These are phyloP conservation scores for Trypanosoma theileri DNA, from an alignment of 208 protist genomes.

Conservation along the genomic window DNA sequence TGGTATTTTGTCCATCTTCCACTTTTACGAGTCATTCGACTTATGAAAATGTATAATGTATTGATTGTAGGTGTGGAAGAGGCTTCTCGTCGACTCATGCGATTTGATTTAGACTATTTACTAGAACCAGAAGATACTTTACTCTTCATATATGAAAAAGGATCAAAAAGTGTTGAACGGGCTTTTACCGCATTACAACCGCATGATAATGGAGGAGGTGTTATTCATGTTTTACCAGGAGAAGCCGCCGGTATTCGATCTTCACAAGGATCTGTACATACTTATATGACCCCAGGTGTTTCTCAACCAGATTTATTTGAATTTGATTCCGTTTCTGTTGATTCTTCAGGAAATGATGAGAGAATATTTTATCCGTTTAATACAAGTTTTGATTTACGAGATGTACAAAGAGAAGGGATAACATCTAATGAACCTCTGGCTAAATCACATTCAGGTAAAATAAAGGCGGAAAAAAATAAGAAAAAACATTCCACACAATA, in stretches of 20 bases:
- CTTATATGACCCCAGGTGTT: not conserved
- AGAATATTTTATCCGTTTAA: constrained; percentile 75
- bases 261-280: not conserved
- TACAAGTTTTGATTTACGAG: constrained; percentile 36
- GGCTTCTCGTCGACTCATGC: constrained; percentile 45
- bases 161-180: constrained; percentile 44
- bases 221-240: too few species aligned
- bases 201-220: not conserved
- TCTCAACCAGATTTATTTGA: constrained; percentile 30
- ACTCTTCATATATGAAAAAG: constrained; percentile 64
- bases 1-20: constrained; percentile 46
- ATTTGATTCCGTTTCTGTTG: constrained; percentile 34
- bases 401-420: not conserved
- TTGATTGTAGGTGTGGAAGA: constrained; percentile 79
- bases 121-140: constrained; percentile 60
- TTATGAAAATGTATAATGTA: constrained; percentile 67
- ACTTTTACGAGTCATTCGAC: constrained; percentile 42
- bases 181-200: constrained; percentile 53
- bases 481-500: not conserved
- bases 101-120: constrained; percentile 60
- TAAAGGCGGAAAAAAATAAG: not conserved
- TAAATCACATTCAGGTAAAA: not conserved
- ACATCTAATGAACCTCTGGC: not conserved
- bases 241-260: too few species aligned
- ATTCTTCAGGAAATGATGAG: constrained; percentile 47